These are phyloP conservation scores for Magnolia kwangsiensis DNA, from an alignment of 164 flowering plant genomes.

Conservation along the genomic window DNA sequence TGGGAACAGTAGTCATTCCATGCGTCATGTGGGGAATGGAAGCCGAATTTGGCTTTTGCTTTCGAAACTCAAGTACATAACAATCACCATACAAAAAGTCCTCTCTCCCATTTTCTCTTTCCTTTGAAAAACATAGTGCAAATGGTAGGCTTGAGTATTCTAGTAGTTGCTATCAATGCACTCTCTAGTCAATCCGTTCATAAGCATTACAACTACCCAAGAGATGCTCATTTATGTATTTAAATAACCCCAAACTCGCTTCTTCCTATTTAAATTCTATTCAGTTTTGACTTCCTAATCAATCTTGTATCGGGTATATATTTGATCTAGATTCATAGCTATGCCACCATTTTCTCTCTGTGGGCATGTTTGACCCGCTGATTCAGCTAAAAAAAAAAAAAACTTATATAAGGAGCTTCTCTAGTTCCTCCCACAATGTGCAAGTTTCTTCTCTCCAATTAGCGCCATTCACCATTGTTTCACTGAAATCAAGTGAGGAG, in stretches of 20 bases:
- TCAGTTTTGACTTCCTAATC: not conserved
- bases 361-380: not conserved
- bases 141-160: not conserved
- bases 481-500: not conserved
- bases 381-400: not conserved
- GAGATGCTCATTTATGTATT: not conserved
- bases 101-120: conserved; percentile 2
- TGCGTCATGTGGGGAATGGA: conserved; percentile 1
- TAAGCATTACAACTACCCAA: not conserved
- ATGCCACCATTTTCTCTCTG: not conserved
- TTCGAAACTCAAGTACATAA: not conserved
- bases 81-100: not conserved
- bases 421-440: not conserved
- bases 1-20: not conserved
- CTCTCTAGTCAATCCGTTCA: conserved; percentile 6
- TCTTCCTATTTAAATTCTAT: not conserved
- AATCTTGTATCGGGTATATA: not conserved
- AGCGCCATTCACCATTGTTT: not conserved
- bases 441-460: not conserved
- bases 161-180: not conserved
- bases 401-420: conserved; percentile 9
- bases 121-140: not conserved
- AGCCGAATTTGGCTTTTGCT: not conserved
- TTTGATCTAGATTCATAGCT: conserved; percentile 4
- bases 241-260: not conserved